Conservation (phyloP, 208 protist species). For the Trypanosoma rangeli region DNA sequence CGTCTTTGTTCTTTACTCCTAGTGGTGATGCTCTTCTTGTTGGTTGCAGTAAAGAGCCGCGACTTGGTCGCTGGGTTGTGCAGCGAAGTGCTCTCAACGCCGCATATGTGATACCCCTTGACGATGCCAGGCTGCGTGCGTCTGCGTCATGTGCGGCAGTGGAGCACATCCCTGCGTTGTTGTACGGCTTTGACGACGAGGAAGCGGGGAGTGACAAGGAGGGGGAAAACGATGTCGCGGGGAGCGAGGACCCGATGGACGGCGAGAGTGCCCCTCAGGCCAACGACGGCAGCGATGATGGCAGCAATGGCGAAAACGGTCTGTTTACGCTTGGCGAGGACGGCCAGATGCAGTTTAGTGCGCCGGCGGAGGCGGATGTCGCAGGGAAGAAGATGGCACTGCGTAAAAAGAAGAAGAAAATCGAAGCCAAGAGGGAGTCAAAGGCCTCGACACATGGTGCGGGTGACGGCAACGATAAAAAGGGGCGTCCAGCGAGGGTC, state of each 20-base stretch:
- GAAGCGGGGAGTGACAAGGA: conserved; percentile 25
- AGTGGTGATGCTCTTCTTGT: conserved; percentile 54
- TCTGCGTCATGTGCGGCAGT: conserved; percentile 38
- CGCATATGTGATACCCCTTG: conserved; percentile 78
- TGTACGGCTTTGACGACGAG: conserved; percentile 64
- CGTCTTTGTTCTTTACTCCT: conserved; percentile 61
- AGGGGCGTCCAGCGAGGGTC: neutral
- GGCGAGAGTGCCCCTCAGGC: neutral
- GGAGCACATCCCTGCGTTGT: conserved; percentile 72
- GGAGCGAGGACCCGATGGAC: neutral
- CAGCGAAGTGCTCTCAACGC: conserved; percentile 68
- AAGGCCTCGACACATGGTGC: neutral
- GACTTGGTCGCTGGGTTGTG: conserved; percentile 85
- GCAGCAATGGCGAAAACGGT: conserved; percentile 17
- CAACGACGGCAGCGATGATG: conserved; percentile 7
- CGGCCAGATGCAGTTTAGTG: conserved; percentile 42
- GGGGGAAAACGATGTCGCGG: conserved; percentile 17
- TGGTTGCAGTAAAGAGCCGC: conserved; percentile 75
- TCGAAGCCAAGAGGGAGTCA: conserved; percentile 16
- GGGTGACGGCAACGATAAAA: conserved; percentile 25
- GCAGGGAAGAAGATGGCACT: neutral
- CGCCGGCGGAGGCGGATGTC: neutral
- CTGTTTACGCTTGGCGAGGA: conserved; percentile 46
- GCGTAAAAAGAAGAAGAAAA: conserved; percentile 14
- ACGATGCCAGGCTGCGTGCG: conserved; percentile 21